Evolutionary conservation across 2,329 filamentous ascomycete genomes (phyloP).

Genomic region (Neopestalotiopsis clavispora): DNA sequence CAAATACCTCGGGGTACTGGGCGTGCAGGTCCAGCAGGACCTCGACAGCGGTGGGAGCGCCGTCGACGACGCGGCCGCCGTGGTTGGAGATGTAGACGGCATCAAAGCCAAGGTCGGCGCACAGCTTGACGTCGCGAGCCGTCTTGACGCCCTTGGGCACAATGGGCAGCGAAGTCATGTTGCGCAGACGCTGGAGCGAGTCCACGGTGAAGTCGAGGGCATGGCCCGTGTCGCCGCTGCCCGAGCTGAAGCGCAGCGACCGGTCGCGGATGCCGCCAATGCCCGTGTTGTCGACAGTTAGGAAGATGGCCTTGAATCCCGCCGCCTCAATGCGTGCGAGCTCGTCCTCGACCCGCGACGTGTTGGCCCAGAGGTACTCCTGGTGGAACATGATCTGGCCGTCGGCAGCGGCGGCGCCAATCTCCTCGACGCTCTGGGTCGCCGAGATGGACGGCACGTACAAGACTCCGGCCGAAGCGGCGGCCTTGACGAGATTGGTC

Average conservation of each 20-base stretch:
- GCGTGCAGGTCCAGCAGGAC: constrained; percentile 34
- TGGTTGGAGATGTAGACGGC: constrained; percentile 42
- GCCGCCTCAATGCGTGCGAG: constrained; percentile 21
- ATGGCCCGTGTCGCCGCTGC: constrained; percentile 12
- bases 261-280: constrained; percentile 20
- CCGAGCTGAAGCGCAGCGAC: constrained; percentile 17
- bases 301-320: constrained; percentile 26
- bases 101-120: constrained; percentile 31
- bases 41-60: constrained; percentile 34
- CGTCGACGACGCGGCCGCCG: constrained; percentile 40
- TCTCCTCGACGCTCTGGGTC: constrained; percentile 39
- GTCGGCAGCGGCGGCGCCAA: constrained; percentile 39
- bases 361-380: constrained; percentile 33
- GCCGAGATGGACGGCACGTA: constrained; percentile 45
- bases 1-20: constrained; percentile 35
- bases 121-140: constrained; percentile 35
- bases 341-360: constrained; percentile 17
- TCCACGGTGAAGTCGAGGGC: constrained; percentile 1
- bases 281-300: constrained; percentile 25
- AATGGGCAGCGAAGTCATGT: constrained; percentile 32
- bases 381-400: constrained; percentile 24
- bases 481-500: constrained; percentile 53
- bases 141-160: constrained; percentile 39
- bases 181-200: constrained; percentile 11
- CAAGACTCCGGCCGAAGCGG: constrained; percentile 50